Percentiles rank a stretch among this genome's conserved stretches.
Conservation (phyloP, 768 basidiomycete species). For the Kwoniella shandongensis region DNA sequence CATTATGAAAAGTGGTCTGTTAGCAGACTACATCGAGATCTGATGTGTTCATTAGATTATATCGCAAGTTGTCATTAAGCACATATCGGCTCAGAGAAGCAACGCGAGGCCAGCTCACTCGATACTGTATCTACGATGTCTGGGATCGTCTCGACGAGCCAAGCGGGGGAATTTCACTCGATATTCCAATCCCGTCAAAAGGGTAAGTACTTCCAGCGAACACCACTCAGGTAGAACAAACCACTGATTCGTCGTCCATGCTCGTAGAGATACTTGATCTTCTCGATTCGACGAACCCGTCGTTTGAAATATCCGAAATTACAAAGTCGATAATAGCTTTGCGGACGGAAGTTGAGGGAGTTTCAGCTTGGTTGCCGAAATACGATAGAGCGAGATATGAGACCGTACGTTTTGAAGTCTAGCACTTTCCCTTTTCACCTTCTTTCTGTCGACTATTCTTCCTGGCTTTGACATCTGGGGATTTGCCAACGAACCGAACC, state of each 20-base stretch:
- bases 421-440: no score
- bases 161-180: background rate
- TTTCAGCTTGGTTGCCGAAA: constrained; percentile 17
- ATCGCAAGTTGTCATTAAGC: no score
- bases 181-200: constrained; percentile 19
- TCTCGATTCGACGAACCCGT: constrained; percentile 1
- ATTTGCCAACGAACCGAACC: no score
- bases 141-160: background rate
- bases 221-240: background rate
- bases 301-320: constrained; percentile 8
- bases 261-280: constrained; percentile 15
- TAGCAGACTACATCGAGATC: no score
- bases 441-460: no score
- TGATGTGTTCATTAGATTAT: no score
- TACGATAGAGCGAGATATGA: constrained; percentile 39
- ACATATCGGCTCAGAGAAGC: no score
- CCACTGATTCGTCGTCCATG: background rate
- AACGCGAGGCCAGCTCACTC: no score
- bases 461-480: no score
- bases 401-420: constrained; percentile 26
- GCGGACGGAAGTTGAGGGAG: constrained; percentile 7
- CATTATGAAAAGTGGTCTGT: no score
- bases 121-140: background rate
- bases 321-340: constrained; percentile 11
- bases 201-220: constrained; percentile 8